These are phyloP conservation scores for Catunica adiposa DNA, from an alignment of 2,329 filamentous ascomycete genomes.

Conservation along the genomic window DNA sequence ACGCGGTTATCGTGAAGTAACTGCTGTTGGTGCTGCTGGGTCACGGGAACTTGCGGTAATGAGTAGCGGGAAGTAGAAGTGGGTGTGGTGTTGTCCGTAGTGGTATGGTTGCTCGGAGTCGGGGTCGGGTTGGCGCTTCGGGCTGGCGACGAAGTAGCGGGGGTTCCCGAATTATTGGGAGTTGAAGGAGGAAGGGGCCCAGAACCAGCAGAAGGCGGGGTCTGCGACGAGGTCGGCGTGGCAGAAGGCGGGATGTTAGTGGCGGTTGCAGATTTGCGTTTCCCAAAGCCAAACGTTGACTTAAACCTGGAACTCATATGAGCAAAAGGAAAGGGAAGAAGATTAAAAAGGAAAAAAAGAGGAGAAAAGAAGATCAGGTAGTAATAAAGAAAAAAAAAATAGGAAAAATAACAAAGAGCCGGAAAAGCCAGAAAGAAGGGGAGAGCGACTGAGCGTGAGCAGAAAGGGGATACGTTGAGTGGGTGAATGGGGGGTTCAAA, in stretches of 20 bases:
- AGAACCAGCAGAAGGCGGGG: constrained; percentile 7
- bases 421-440: constrained; percentile 10
- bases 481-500: neutral
- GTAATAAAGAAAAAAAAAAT: constrained; percentile 16
- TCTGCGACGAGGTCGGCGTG: constrained; percentile 9
- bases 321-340: constrained; percentile 23
- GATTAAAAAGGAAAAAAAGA: constrained; percentile 17
- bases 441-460: constrained; percentile 4
- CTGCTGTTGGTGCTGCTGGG: constrained; percentile 6
- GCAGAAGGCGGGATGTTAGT: constrained; percentile 32
- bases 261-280: constrained; percentile 48
- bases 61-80: constrained; percentile 2
- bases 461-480: constrained; percentile 4
- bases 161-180: constrained; percentile 23
- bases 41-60: constrained; percentile 7
- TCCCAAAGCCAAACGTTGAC: constrained; percentile 66
- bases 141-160: neutral
- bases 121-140: constrained; percentile 2
- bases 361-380: constrained; percentile 16
- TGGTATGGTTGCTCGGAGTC: neutral
- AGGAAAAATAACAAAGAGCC: constrained; percentile 15
- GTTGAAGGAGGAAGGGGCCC: constrained; percentile 18
- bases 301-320: constrained; percentile 59
- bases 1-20: constrained; percentile 9
- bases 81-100: neutral